Conservation (phyloP, 345 rosid species). For the Boechera retrofracta region DNA sequence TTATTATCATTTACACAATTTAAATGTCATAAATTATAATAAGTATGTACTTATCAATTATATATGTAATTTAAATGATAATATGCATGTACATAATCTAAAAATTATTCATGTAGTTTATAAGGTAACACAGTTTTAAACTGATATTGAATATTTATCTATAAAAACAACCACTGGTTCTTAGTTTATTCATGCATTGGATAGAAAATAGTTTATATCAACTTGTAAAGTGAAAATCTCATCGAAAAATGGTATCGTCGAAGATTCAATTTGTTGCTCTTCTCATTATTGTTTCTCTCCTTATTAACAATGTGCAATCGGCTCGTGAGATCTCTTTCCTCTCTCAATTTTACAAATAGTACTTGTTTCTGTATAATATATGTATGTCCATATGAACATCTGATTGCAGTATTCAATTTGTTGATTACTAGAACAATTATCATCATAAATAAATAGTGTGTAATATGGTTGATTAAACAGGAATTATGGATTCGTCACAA, state of each 20-base stretch:
- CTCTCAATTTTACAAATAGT: neutral
- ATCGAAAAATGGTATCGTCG: neutral
- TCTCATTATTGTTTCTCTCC: conserved; percentile 16
- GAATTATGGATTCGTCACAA: neutral
- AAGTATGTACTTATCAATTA: too few relatives aligned
- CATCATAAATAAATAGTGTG: neutral
- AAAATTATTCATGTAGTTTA: too few relatives aligned
- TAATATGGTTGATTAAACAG: neutral
- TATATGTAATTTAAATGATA: too few relatives aligned
- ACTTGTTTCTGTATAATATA: too few relatives aligned
- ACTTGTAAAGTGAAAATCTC: neutral
- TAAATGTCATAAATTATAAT: too few relatives aligned
- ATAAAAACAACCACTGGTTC: neutral
- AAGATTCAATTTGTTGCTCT: neutral
- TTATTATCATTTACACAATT: too few relatives aligned
- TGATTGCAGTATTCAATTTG: neutral
- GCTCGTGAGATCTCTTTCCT: neutral
- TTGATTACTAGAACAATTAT: neutral
- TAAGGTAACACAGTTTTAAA: too few relatives aligned
- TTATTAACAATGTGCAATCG: conserved; percentile 20
- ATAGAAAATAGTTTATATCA: neutral
- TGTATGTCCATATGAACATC: too few relatives aligned
- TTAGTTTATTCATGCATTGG: neutral
- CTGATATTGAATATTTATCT: too few relatives aligned
- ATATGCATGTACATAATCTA: too few relatives aligned